Base-by-base conservation (phyloP, 768 basidiomycete species). In the Brasilioporus rufonigricans region DNA sequence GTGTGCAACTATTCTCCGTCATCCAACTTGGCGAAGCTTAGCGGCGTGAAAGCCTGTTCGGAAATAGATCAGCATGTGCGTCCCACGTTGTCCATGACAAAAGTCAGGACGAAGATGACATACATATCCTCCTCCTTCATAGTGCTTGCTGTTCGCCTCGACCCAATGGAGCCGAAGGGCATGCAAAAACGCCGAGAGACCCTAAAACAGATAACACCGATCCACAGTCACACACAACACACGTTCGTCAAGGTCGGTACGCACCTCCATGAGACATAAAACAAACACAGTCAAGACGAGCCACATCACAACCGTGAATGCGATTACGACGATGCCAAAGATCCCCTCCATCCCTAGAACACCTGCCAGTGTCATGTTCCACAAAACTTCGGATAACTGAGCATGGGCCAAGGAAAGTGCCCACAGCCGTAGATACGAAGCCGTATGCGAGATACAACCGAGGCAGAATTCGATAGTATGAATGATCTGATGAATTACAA, bases 391-490 rank as follows among this genome's bases (percentile, higher is more conserved):
- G 36, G 93, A 96, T 18, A 99, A 78, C 73, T 98, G 97, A 19
- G 97, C 93, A 74, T 99, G 97, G 12, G 97, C 97, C 48, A 99
- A 82, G 24, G 97, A 99, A 8, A 99, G 82, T 19, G 97, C 97
- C 96, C 96, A 98, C 36, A 99, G 79, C 68, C 96, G 89, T 45
- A 93, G 82, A 72, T 91, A 92, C 16, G 90, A 93, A 13, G 92
- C 92, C 1, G 96, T 98, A 72, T 98, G 96, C 59, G 96, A 98
- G 65, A 98, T 98, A 72, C 96, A 98, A 8, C 96, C 97, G 32
- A 99, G 84, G 69, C 97, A 99, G 74, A 98, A 99, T 75, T 99
- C 97, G 73, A 99, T 98, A 24, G 94, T 96, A 73, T 98, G 97
- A 66, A 99, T 99, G 58, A 97, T 79, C 72, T 99, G 97, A 73